Base-by-base conservation (phyloP, 768 basidiomycete genomes). In the Lentinus brumalis region DNA sequence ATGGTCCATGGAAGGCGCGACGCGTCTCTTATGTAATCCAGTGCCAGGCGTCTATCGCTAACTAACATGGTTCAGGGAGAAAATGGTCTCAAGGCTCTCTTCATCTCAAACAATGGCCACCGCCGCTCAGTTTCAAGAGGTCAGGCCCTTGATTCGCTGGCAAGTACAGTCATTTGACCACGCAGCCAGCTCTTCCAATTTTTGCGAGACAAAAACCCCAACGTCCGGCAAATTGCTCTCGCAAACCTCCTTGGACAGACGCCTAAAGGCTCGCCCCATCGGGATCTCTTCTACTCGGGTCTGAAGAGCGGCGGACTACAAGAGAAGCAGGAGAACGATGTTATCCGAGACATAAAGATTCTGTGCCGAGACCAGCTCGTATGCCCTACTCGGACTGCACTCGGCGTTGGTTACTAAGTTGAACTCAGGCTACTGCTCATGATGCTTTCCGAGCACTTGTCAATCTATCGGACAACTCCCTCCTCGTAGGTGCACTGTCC, bases 401-500 rank as follows among this genome's bases (percentile, higher is more conserved):
- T 61, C 26, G 55, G 21, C 41, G 41, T 39, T 38, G 32, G 44
- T 53, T 31, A 54, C 31, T 45, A 14, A 57, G 3, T 51, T 26
- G 16, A 12, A 39, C 38, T 18, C 31, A 97, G 94, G 85, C 87
- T 58, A 85, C 94, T 53, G 92, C 96, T 1, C 96, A 98, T 67
- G 95, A 97, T 78, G 96, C 96, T 3, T 91, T 98, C 73, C 86
- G 92, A 62, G 94, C 95, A 2, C 81, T 98, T 52, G 88, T 98
- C 71, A 98, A 98, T 76, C 82, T 98, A 38, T 92, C 94, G 3
- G 95, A 96, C 75, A 90, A 89, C 32, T 80, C 89, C 8, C 73
- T 87, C 18, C 80, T 96, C 29, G 78, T 88, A 8, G 67, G 82
- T 7, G 74, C 86, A 42, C 79, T 96, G 8, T 86, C 86, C 2